Evolutionary conservation across 2,329 filamentous ascomycete genomes (phyloP), one percentile per base, ranked within the genome.

Genomic region (Microsporum ferrugineum): DNA sequence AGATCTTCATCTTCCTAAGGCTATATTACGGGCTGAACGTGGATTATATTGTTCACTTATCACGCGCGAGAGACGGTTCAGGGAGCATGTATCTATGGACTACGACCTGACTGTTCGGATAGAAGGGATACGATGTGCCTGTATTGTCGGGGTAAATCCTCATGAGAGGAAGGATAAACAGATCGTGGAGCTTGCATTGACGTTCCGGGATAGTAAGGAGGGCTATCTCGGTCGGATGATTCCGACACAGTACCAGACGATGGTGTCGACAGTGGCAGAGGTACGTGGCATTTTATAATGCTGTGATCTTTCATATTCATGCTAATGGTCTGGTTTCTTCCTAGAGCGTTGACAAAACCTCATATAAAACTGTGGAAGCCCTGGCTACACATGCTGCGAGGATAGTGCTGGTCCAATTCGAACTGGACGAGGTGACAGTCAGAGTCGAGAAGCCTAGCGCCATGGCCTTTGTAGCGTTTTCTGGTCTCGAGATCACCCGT

Each of bases 131-230:
- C 70, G 75, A 29, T 76, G 75, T 63, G 70, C 74, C 55, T 78
- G 76, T 66, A 76, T 81, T 34, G 72, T 81, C 61, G 79, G 79
- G 1, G 77, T 81, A n/a, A 81, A 81, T 62, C 72, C 75, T 1
- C 79, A 80, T 63, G 79, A 81, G 68, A 71, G 79, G 23, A 66
- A 78, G 17, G 76, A 80, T 68, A 79, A 79, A 63, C 79, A 81
- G 66, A 72, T 71, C 31, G 76, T 81, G 6, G 72, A 77, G 62
- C 65, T 78, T 55, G 71, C 73, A 36, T 69, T 75, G 67, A 71
- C 66, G 39, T 74, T 76, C 59, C 66, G 66, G 14, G 7, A 33
- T 27, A 12, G 27, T 29, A 51, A 39, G 5, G 38, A 12, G 6
- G 17, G 6, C 6, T 27, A 12, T 8, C 8, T 14, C 8, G 4